A percentile compares a stretch with the other conserved stretches of the same genome.
phyloP scores from a whole-genome alignment of 148 eudicot genomes.

The Gaultheria prostrata region DNA sequence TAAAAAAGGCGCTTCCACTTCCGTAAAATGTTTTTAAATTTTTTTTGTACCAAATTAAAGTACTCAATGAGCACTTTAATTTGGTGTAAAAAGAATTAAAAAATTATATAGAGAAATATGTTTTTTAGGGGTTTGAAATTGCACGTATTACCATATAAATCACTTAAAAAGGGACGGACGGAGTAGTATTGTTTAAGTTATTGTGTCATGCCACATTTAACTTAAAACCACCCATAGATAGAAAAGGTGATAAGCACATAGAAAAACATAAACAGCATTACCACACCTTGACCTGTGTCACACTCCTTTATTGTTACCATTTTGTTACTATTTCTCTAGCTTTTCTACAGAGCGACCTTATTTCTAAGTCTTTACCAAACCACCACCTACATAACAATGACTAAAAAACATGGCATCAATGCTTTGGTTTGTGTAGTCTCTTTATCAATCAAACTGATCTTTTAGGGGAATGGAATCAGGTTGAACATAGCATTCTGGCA shows the following conservation, averaged over 20 bases:
- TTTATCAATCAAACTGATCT: conserved; percentile 35
- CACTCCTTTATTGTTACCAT: not conserved
- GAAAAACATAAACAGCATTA: not conserved
- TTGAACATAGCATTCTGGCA: not conserved
- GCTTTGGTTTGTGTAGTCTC: conserved; percentile 26
- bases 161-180: too few species aligned
- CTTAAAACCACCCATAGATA: not conserved
- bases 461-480: not conserved
- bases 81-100: too few species aligned
- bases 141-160: too few species aligned
- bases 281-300: not conserved
- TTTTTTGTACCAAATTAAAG: too few species aligned
- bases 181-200: not conserved
- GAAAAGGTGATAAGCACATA: not conserved
- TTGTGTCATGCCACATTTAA: not conserved
- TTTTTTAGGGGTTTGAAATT: too few species aligned
- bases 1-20: too few species aligned
- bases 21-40: too few species aligned
- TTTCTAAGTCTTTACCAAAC: not conserved
- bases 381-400: not conserved
- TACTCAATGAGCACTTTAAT: too few species aligned
- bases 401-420: not conserved
- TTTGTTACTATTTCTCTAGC: not conserved
- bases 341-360: not conserved
- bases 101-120: too few species aligned